Base-by-base conservation (phyloP, 306 rosid genomes). In the Quercus engelmannii region DNA sequence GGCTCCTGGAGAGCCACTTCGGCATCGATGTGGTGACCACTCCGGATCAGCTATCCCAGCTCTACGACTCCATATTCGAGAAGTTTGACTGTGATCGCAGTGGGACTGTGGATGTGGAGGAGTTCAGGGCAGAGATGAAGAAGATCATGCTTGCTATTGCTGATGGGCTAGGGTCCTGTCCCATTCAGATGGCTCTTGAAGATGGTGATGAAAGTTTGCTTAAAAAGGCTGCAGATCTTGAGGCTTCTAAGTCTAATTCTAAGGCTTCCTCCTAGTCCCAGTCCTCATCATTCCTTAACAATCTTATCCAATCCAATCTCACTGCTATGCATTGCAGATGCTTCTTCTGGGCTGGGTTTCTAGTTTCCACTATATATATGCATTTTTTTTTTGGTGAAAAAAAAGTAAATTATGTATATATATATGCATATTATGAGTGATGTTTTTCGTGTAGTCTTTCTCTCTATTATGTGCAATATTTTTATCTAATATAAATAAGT, bases 101-200 rank as follows among this genome's bases (percentile, higher is more conserved):
- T 74, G 97, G 93, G 46, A 72, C 84, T 51, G 97, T 94, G 3
- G 97, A 94, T 59, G 75, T 68, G 9, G 64, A 43, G 0, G 97
- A 94, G 90, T 94, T 89, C 85, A 74, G 84, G 46, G 69, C 77
- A 6, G 97, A 94, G 94, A 88, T 94, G 89, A 91, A 85, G 93
- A 94, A 85, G 84, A 89, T 94, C 80, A 63, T 94, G 89, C 84
- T 94, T 7, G 97, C 94, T 8, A 91, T 94, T 19, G 98, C 97
- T 19, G 98, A 94, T 12, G 98, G 97, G 0, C 78, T 94, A 54
- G 98, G 98, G 2, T 82, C 89, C 2, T 86, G 75, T 1, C 98
- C 98, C 1, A 92, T 94, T n/a, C 94, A 83, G 82, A 94, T 94
- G 98, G 88, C 41, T 14, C 96, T 94, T 0, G 93, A 92, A 14